A percentile compares a stretch with the other conserved stretches of the same genome.
Conservation (phyloP, 176 grass and related monocot species). For the Carex pumila region DNA sequence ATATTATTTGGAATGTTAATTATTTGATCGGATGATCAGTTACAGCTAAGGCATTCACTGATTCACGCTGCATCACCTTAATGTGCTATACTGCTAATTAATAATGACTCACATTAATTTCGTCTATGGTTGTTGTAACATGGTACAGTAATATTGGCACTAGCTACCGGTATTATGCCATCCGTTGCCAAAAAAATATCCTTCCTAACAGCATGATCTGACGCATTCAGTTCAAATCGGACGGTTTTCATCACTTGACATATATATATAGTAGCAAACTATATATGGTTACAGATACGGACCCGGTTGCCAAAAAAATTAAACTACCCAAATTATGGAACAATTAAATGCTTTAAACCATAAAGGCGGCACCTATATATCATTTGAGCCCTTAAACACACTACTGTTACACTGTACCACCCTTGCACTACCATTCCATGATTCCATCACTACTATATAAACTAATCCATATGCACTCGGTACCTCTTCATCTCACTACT, state of each 20-base stretch:
- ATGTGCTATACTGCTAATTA: background rate
- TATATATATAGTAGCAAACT: too few relatives aligned
- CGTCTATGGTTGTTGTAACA: background rate
- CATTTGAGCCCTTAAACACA: background rate
- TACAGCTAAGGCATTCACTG: background rate
- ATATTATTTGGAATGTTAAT: background rate
- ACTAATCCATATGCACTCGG: background rate
- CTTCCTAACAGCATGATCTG: background rate
- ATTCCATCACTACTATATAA: conserved; percentile 9
- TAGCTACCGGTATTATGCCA: background rate
- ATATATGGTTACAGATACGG: too few relatives aligned
- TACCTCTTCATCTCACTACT: conserved; percentile 4
- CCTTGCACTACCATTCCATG: background rate
- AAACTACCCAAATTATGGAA: background rate
- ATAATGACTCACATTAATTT: background rate
- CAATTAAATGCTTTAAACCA: conserved; percentile 11
- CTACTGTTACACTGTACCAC: background rate
- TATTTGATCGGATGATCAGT: background rate
- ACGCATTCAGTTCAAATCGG: background rate
- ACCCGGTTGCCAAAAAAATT: background rate
- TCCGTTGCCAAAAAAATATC: background rate
- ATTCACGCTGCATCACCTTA: background rate
- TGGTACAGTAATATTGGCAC: background rate
- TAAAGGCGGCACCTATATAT: background rate
- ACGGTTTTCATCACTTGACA: background rate